Conservation (phyloP, 1,139 yeast species). For the Hanseniaspora sp. region DNA sequence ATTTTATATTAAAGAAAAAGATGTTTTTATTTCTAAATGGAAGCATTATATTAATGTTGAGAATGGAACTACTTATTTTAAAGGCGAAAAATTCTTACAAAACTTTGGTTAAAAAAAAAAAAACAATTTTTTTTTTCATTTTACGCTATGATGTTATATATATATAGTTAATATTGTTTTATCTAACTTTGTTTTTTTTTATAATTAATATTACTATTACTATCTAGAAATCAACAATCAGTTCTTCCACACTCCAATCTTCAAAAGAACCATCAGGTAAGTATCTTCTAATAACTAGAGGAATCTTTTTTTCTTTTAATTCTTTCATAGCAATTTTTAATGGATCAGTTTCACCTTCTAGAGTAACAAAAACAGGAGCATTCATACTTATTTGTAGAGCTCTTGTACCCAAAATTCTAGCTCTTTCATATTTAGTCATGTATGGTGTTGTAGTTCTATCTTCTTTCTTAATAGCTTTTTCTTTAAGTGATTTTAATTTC, state of each 20-base stretch:
- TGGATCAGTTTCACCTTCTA: slow-evolving; percentile 99
- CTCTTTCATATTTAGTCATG: slow-evolving; percentile 96
- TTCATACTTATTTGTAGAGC: slow-evolving; percentile 94
- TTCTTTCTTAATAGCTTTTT: slow-evolving; percentile 80
- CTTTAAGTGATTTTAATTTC: slow-evolving; percentile 45
- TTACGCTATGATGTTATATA: too few species aligned
- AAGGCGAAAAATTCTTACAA: slow-evolving; percentile 51
- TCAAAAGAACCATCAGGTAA: slow-evolving; percentile 94
- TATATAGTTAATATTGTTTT: not conserved
- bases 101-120: slow-evolving; percentile 30
- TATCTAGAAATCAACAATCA: slow-evolving; percentile 69
- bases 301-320: slow-evolving; percentile 85
- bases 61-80: slow-evolving; percentile 44
- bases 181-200: not conserved
- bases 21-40: slow-evolving; percentile 21
- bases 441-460: slow-evolving; percentile 91
- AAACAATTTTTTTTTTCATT: too few species aligned
- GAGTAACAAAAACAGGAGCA: slow-evolving; percentile 94
- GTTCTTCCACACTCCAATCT: slow-evolving; percentile 98
- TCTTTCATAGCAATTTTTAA: slow-evolving; percentile 96
- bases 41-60: slow-evolving; percentile 42
- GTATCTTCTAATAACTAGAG: slow-evolving; percentile 87
- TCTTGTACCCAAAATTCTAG: slow-evolving; percentile 90
- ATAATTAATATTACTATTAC: not conserved
- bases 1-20: slow-evolving; percentile 38